phyloP scores from a whole-genome alignment of 495 filamentous ascomycete genomes.

The Trichocladium uniseriatum region DNA sequence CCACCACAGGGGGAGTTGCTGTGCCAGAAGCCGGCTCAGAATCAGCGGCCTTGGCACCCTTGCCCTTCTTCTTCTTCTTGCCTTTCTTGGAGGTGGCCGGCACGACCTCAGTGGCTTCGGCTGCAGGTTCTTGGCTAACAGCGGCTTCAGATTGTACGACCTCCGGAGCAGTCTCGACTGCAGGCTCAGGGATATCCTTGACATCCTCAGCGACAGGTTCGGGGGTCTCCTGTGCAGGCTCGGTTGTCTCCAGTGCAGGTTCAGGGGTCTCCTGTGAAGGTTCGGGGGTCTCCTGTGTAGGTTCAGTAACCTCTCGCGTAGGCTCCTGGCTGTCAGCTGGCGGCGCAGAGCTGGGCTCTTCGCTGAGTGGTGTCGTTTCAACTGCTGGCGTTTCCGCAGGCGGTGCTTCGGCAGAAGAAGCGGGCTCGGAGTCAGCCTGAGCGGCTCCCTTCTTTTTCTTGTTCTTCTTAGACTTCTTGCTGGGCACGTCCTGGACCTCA shows the following conservation, averaged over 20 bases:
- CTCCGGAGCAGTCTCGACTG: neutral
- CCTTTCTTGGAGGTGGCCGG: slow-evolving; percentile 15
- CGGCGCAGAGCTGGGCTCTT: neutral
- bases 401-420: slow-evolving; percentile 8
- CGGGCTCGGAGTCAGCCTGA: slow-evolving; percentile 11
- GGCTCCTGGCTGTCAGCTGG: neutral
- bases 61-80: slow-evolving; percentile 23
- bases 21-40: neutral
- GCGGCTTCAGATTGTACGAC: neutral
- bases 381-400: slow-evolving; percentile 2
- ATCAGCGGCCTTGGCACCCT: slow-evolving; percentile 8
- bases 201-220: neutral
- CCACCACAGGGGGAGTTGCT: neutral
- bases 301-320: neutral
- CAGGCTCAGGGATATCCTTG: slow-evolving; percentile 1
- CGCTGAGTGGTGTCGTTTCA: neutral
- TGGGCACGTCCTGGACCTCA: neutral
- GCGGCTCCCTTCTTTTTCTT: slow-evolving; percentile 10
- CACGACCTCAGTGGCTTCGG: neutral
- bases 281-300: neutral
- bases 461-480: slow-evolving; percentile 19
- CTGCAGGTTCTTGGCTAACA: neutral
- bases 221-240: neutral
- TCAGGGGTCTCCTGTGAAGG: slow-evolving; percentile 1
- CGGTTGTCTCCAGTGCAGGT: neutral